Evolutionary conservation across 2,329 filamentous ascomycete genomes (phyloP).

Genomic region (Penicillium hesseltinei): DNA sequence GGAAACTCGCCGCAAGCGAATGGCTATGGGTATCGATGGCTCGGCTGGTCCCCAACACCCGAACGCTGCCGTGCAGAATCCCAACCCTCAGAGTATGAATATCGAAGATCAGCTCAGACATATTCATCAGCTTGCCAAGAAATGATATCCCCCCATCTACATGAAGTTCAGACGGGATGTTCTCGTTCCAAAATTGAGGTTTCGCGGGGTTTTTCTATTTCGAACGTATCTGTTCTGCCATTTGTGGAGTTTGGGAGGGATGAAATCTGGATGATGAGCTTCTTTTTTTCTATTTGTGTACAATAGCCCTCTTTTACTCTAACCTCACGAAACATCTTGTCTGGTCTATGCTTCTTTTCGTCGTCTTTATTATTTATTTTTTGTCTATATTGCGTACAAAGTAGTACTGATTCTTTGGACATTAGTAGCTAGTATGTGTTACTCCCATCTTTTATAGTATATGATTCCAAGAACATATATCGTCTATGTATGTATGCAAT

Average conservation of each 20-base stretch:
- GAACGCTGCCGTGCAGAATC: constrained; percentile 26
- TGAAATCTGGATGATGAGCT: constrained; percentile 6
- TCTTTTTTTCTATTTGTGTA: constrained; percentile 6
- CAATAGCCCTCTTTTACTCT: constrained; percentile 4
- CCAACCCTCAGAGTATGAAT: constrained; percentile 55
- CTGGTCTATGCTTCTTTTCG: not conserved
- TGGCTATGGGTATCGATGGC: constrained; percentile 52
- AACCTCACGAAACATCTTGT: constrained; percentile 5
- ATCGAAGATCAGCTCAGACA: constrained; percentile 81
- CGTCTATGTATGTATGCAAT: not conserved
- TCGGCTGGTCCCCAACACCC: constrained; percentile 28
- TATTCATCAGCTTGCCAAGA: constrained; percentile 58
- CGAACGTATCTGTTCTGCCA: constrained; percentile 1
- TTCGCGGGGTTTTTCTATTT: not conserved
- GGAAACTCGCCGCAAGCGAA: constrained; percentile 72
- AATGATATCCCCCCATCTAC: constrained; percentile 19
- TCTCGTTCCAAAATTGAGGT: not conserved
- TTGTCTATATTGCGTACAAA: not conserved
- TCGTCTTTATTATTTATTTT: not conserved
- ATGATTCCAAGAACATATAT: not conserved
- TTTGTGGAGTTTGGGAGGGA: constrained; percentile 8
- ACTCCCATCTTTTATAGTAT: not conserved
- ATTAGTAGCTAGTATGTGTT: not conserved
- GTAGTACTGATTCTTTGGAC: not conserved
- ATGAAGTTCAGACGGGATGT: not conserved